Evolutionary conservation across 495 filamentous ascomycete genomes (phyloP).

Genomic region (Clohesyomyces aquaticus): DNA sequence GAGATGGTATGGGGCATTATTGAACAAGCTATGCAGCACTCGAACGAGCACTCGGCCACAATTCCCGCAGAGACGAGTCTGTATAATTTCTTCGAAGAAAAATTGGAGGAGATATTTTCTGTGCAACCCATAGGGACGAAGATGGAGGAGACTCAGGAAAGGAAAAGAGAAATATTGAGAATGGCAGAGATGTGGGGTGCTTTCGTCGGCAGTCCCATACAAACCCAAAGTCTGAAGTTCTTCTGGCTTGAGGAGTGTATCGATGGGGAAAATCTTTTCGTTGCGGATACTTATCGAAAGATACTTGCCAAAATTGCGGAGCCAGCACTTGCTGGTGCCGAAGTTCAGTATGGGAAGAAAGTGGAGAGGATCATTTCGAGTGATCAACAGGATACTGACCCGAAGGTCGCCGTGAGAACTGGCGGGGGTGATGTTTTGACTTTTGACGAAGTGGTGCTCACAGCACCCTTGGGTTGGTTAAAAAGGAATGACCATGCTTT

Average conservation of each 20-base stretch:
- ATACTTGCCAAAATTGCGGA: slow-evolving; percentile 71
- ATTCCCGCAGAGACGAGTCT: slow-evolving; percentile 73
- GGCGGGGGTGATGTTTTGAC: slow-evolving; percentile 54
- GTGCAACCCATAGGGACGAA: slow-evolving; percentile 46
- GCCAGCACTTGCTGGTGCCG: slow-evolving; percentile 62
- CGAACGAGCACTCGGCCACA: slow-evolving; percentile 63
- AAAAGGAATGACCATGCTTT: slow-evolving; percentile 76
- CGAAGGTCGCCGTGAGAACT: slow-evolving; percentile 53
- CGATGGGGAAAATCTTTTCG: slow-evolving; percentile 89
- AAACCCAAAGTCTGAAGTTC: slow-evolving; percentile 83
- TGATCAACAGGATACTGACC: slow-evolving; percentile 39
- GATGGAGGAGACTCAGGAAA: slow-evolving; percentile 52
- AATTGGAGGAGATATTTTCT: slow-evolving; percentile 51
- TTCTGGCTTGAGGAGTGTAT: slow-evolving; percentile 96
- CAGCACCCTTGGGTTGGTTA: slow-evolving; percentile 85
- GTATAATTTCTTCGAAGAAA: slow-evolving; percentile 73
- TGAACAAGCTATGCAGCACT: slow-evolving; percentile 76
- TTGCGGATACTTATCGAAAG: slow-evolving; percentile 80
- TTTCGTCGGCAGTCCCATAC: slow-evolving; percentile 79
- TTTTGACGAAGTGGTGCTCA: slow-evolving; percentile 88
- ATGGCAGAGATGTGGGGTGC: slow-evolving; percentile 80
- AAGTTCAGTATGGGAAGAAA: slow-evolving; percentile 64
- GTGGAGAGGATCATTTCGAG: slow-evolving; percentile 56
- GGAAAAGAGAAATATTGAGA: slow-evolving; percentile 59
- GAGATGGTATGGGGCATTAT: slow-evolving; percentile 80